Evolutionary conservation across 495 filamentous ascomycete species (phyloP).

Genomic region (Hypoxylon cercidicola): DNA sequence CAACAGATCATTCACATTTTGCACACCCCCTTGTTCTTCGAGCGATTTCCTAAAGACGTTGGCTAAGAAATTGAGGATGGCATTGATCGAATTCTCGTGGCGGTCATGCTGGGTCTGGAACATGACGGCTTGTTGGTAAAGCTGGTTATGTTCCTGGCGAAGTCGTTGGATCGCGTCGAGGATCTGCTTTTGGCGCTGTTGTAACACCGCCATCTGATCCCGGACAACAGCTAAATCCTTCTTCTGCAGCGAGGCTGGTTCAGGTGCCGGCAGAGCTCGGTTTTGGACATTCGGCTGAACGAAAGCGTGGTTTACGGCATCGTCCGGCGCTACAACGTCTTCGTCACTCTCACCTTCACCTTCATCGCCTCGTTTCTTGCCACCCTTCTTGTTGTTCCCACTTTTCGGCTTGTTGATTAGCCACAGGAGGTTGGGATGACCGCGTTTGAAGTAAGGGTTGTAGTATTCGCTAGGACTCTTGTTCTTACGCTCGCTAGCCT

Average conservation of each 20-base stretch:
- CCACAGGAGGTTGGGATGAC: slow-evolving; percentile 94
- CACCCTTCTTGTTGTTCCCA: slow-evolving; percentile 61
- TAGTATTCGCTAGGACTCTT: slow-evolving; percentile 98
- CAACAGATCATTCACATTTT: slow-evolving; percentile 77
- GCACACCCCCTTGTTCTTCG: slow-evolving; percentile 67
- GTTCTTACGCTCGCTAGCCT: slow-evolving; percentile 93
- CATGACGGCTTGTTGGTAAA: slow-evolving; percentile 87
- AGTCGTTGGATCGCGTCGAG: slow-evolving; percentile 80
- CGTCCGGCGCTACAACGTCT: slow-evolving; percentile 57
- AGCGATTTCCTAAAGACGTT: slow-evolving; percentile 88
- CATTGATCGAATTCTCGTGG: slow-evolving; percentile 98
- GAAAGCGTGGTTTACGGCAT: slow-evolving; percentile 44
- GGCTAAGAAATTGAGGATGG: slow-evolving; percentile 94
- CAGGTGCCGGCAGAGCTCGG: slow-evolving; percentile 45
- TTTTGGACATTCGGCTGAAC: slow-evolving; percentile 19
- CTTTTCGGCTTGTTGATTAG: slow-evolving; percentile 97
- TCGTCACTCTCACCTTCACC: slow-evolving; percentile 77
- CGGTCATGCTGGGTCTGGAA: slow-evolving; percentile 93
- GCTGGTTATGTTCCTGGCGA: slow-evolving; percentile 83
- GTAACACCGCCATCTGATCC: slow-evolving; percentile 80
- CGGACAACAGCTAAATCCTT: slow-evolving; percentile 82
- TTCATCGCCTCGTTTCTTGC: slow-evolving; percentile 74
- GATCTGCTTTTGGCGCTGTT: slow-evolving; percentile 86
- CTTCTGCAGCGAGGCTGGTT: slow-evolving; percentile 68
- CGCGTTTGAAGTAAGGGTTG: slow-evolving; percentile 94